phyloP scores from a whole-genome alignment of 148 eudicot genomes.

The Salicornia ramosissima region DNA sequence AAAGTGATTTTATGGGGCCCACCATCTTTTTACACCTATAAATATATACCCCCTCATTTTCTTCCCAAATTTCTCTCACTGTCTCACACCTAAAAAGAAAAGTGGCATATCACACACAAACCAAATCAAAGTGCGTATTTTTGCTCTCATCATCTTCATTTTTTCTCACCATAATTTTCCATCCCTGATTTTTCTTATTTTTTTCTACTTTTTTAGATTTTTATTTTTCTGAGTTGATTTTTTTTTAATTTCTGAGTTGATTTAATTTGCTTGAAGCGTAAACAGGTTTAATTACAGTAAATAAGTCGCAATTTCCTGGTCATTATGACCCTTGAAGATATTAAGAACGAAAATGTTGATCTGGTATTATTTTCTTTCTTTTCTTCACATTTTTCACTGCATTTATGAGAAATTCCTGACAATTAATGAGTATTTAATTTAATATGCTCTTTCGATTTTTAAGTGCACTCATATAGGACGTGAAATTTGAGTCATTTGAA shows the following conservation, averaged over 20 bases:
- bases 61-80: not conserved
- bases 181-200: not conserved
- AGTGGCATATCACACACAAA: not conserved
- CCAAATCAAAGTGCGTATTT: not conserved
- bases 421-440: no score
- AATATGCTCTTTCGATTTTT: no score
- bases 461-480: no score
- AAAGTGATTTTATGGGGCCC: not conserved
- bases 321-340: slow-evolving; percentile 26
- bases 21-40: not conserved
- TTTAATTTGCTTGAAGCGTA: not conserved
- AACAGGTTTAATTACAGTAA: slow-evolving; percentile 22
- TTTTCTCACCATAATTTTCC: no score
- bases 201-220: not conserved
- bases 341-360: slow-evolving; percentile 39
- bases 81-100: not conserved
- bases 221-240: no score
- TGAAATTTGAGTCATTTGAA: no score
- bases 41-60: not conserved
- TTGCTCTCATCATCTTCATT: not conserved
- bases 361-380: slow-evolving; percentile 25
- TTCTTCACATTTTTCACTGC: not conserved
- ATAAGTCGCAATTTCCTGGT: not conserved
- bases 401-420: not conserved
- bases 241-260: not conserved